Base-by-base conservation (phyloP, 2,329 filamentous ascomycete species). In the Seiridium unicorne region DNA sequence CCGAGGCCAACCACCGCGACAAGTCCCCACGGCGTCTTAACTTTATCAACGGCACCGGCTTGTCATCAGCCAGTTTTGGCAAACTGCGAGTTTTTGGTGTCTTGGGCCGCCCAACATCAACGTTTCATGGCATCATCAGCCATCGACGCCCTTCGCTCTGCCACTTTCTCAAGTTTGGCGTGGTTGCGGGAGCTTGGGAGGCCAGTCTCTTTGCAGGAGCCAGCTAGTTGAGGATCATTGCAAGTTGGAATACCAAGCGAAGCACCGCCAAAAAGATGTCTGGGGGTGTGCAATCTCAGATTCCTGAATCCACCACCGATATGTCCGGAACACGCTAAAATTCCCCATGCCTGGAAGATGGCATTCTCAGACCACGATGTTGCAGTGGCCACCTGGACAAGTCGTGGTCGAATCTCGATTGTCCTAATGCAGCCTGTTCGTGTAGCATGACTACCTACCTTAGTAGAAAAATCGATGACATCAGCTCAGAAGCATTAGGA, bases 221-320 rank as follows among this genome's bases (percentile, higher is more conserved):
- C 18, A 26, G 18, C 18, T 26, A 26, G 18, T 26, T 26, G 18
- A 26, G 18, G 18, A 26, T 26, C 18, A 26, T 26, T 26, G 18
- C 18, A 26, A 26, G 18, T 26, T 26, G 18, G 18, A 26, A 26
- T 26, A 26, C 18, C 18, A 26, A 26, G 18, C 18, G 18, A 26
- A 26, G 18, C 18, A 26, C 18, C 18, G 18, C 18, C 18, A 26
- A 26, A 26, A 26, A 26, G 18, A 26, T 26, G 18, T 26, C 18
- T 26, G 18, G 18, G 18, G 18, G 18, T 26, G 18, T 26, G 18
- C 18, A 26, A 26, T 53, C 34, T 53, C 49, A 53, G 32, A 53
- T 53, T 53, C 49, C 49, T 34, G 49, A 53, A 34, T 53, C 49
- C 49, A 38, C 47, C 35, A 49, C 47, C 47, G 47, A 49, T 49